Conservation (phyloP, 768 basidiomycete genomes). For the Boletellus ananiceps region DNA sequence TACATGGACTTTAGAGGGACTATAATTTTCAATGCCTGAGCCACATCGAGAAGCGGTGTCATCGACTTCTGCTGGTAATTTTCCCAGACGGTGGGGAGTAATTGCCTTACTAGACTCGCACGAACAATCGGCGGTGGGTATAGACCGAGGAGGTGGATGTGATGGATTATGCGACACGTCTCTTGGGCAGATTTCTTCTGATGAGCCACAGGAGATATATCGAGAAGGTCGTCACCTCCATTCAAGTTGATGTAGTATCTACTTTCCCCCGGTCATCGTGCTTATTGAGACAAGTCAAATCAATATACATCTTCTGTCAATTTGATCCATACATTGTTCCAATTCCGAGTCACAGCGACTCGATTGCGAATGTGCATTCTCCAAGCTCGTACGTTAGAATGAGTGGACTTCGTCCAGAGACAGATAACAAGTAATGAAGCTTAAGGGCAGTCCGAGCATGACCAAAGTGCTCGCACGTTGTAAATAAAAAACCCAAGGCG, state of each 20-base stretch:
- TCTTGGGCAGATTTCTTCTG: slow-evolving; percentile 6
- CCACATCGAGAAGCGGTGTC: slow-evolving; percentile 1
- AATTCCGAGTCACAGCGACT: not conserved
- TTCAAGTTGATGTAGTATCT: slow-evolving; percentile 4
- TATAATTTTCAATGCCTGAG: slow-evolving; percentile 8
- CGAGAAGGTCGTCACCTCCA: slow-evolving; percentile 8
- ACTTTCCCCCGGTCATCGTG: slow-evolving; percentile 8
- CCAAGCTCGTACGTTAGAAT: too few relatives aligned
- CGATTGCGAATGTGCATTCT: not conserved
- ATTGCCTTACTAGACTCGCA: slow-evolving; percentile 14
- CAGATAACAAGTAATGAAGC: not conserved
- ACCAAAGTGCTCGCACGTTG: slow-evolving; percentile 7
- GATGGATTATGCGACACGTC: slow-evolving; percentile 6
- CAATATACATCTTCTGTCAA: not conserved
- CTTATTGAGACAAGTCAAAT: not conserved
- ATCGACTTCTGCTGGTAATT: slow-evolving; percentile 2
- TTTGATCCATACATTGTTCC: not conserved
- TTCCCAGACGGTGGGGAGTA: slow-evolving; percentile 6
- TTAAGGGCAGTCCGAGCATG: not conserved
- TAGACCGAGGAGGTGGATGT: slow-evolving; percentile 25
- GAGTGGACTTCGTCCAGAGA: too few relatives aligned
- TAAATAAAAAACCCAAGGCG: slow-evolving; percentile 17
- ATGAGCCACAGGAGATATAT: slow-evolving; percentile 10
- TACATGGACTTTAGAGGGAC: slow-evolving; percentile 19
- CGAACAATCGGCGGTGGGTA: slow-evolving; percentile 10